Evolutionary conservation across 2,329 filamentous ascomycete species (phyloP).

Genomic region (Pseudofabraea citricarpa): DNA sequence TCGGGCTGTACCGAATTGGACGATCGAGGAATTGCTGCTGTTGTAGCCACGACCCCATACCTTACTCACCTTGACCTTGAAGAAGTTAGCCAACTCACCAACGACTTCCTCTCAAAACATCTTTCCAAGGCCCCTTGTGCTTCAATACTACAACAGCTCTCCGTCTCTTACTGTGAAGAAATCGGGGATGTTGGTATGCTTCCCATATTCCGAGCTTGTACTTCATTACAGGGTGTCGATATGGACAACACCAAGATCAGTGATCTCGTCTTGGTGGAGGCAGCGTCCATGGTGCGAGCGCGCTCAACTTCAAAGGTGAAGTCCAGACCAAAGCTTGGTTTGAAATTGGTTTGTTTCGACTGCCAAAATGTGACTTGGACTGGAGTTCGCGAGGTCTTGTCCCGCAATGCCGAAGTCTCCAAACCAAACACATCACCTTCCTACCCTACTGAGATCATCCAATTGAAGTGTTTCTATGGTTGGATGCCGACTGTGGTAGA

Average conservation of each 20-base stretch:
- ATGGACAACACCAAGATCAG: slow-evolving; percentile 93
- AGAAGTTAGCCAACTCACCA: slow-evolving; percentile 74
- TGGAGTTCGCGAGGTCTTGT: slow-evolving; percentile 80
- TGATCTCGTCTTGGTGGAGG: slow-evolving; percentile 80
- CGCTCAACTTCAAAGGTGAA: slow-evolving; percentile 40
- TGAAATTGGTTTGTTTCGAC: slow-evolving; percentile 82
- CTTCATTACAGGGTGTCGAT: slow-evolving; percentile 64
- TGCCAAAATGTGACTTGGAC: slow-evolving; percentile 92
- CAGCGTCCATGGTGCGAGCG: slow-evolving; percentile 70
- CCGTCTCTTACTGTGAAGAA: slow-evolving; percentile 84
- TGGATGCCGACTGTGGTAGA: slow-evolving; percentile 95
- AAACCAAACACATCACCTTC: slow-evolving; percentile 33
- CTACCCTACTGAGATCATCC: slow-evolving; percentile 75
- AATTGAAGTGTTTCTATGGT: slow-evolving; percentile 89
- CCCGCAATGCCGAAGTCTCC: slow-evolving; percentile 72
- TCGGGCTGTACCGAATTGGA: slow-evolving; percentile 72
- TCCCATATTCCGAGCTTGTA: slow-evolving; percentile 72
- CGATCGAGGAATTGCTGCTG: slow-evolving; percentile 64
- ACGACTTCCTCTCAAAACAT: slow-evolving; percentile 64
- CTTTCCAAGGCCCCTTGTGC: slow-evolving; percentile 75
- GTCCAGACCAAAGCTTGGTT: slow-evolving; percentile 38
- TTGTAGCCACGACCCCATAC: slow-evolving; percentile 70
- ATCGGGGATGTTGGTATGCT: slow-evolving; percentile 81
- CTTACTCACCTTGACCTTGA: slow-evolving; percentile 88
- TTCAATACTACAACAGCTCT: slow-evolving; percentile 68